Percentiles rank a stretch among this genome's conserved stretches.
These are phyloP conservation scores for Debaryomyces hansenii DNA, from an alignment of 805 yeast species.

Conservation along the genomic window DNA sequence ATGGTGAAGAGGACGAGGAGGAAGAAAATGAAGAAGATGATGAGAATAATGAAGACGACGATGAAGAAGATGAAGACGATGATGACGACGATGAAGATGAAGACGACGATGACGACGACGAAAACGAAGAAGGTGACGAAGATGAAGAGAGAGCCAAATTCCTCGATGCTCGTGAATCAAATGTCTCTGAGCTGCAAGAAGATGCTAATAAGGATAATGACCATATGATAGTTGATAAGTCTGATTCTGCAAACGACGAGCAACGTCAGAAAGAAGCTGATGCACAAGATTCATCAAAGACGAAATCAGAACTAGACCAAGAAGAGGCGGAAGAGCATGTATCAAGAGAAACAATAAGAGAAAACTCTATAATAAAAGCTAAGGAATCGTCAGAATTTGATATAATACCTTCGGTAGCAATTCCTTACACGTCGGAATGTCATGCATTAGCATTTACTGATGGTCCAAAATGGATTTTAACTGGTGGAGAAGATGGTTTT, in stretches of 20 bases:
- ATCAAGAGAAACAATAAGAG: constrained; percentile 13
- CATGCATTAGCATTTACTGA: constrained; percentile 75
- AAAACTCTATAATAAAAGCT: constrained; percentile 42
- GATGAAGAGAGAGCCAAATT: constrained; percentile 7
- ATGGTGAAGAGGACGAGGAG: constrained; percentile 16
- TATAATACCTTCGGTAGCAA: constrained; percentile 82
- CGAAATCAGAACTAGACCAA: not conserved
- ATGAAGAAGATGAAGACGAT: constrained; percentile 15
- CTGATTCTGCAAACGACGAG: constrained; percentile 1
- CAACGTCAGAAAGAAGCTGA: constrained; percentile 4
- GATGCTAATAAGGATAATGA: constrained; percentile 7
- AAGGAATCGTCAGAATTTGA: constrained; percentile 58
- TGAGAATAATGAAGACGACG: constrained; percentile 13
- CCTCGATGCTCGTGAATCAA: constrained; percentile 5
- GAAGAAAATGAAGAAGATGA: constrained; percentile 17
- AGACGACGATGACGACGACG: constrained; percentile 9
- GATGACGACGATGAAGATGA: constrained; percentile 10
- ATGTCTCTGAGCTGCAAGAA: constrained; percentile 3
- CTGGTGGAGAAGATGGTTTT: constrained; percentile 96
- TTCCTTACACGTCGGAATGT: constrained; percentile 77
- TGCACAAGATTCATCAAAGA: not conserved
- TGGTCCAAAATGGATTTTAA: constrained; percentile 82
- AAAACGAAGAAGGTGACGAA: constrained; percentile 8
- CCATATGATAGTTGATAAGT: constrained; percentile 6
- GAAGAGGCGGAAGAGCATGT: not conserved